Base-by-base conservation (phyloP, 164 flowering plant species). In the Stephania cephalantha region DNA sequence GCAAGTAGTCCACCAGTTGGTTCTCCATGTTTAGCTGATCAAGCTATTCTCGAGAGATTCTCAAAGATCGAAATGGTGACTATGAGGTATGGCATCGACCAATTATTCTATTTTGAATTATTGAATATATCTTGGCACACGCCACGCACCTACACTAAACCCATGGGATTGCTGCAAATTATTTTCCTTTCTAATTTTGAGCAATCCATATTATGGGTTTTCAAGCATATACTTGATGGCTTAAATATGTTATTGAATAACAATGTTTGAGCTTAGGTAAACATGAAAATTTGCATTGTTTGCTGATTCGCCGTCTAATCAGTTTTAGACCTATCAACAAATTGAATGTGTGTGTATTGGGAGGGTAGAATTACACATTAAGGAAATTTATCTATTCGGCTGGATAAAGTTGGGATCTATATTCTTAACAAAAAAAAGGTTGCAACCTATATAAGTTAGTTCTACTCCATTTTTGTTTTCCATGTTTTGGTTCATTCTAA, bases 1-100 rank as follows among this genome's bases (percentile, higher is more conserved):
- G 91, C 91, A 74, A 85, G 69, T 79, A 95, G 99, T 78, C 98
- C 99, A 71, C 85, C 92, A 7, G 81, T 89, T 68, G 91, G 94
- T 70, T 84, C 88, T 11, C 87, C 88, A 68, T 82, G 89, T 75
- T 52, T 81, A 77, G 84, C 83, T 78, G 93, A 88, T 82, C 91
- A 84, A 78, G 64, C 61, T 50, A 77, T 89, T 81, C 86, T 88
- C 17, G 97, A 92, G 0, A 91, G 89, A 77, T 94, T 96, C 82
- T 86, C 95, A 58, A 94, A 94, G 86, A 90, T 94, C 83, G 97
- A 92, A 50, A 80, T 78, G 84, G 86, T 95, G 77, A 80, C 91
- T 29, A 77, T 70, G 81, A 95, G 93, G 99, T 95, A 95, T 72
- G 58, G n/a, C 61, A 6, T 46, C 6, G 48, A 67, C 74, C 64